phyloP scores from a whole-genome alignment of 2,329 filamentous ascomycete genomes.

The Phialemonium atrogriseum region DNA sequence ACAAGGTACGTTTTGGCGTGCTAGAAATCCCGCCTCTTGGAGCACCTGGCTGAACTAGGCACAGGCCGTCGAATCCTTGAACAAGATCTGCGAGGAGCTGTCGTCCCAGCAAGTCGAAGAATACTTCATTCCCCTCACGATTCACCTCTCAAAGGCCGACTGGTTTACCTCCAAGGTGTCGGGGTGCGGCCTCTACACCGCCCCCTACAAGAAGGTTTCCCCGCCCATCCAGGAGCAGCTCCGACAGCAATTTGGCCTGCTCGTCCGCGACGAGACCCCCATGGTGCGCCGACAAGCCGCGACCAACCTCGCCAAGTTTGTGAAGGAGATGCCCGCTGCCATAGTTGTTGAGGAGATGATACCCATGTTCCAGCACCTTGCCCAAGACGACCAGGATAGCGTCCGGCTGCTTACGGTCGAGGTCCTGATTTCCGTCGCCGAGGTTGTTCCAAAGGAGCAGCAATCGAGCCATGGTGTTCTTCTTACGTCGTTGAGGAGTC shows the following conservation, averaged over 20 bases:
- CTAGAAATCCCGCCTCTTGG: not conserved
- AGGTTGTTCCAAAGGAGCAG: constrained; percentile 96
- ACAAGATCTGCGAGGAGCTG: constrained; percentile 95
- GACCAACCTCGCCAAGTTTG: constrained; percentile 93
- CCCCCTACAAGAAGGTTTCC: constrained; percentile 86
- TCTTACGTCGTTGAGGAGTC: constrained; percentile 77
- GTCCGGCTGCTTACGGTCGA: constrained; percentile 93
- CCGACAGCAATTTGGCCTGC: constrained; percentile 80
- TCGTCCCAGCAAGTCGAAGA: constrained; percentile 92
- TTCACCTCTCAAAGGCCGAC: constrained; percentile 96
- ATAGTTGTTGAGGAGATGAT: constrained; percentile 99
- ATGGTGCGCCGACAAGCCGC: constrained; percentile 98
- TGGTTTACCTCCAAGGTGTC: constrained; percentile 99
- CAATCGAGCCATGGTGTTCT: constrained; percentile 93
- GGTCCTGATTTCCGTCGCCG: constrained; percentile 90
- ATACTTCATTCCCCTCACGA: constrained; percentile 90
- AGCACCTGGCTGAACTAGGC: constrained; percentile 7
- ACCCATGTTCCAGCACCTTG: constrained; percentile 93
- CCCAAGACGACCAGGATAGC: constrained; percentile 94
- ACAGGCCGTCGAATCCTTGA: constrained; percentile 94
- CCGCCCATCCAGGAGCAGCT: constrained; percentile 83
- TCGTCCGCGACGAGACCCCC: constrained; percentile 96
- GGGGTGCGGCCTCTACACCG: constrained; percentile 88
- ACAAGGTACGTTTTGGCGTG: constrained; percentile 62
- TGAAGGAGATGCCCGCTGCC: constrained; percentile 88